A percentile compares a stretch with the other conserved stretches of the same genome.
These are phyloP conservation scores for Lentinula boryana DNA, from an alignment of 768 basidiomycete genomes.

Conservation along the genomic window DNA sequence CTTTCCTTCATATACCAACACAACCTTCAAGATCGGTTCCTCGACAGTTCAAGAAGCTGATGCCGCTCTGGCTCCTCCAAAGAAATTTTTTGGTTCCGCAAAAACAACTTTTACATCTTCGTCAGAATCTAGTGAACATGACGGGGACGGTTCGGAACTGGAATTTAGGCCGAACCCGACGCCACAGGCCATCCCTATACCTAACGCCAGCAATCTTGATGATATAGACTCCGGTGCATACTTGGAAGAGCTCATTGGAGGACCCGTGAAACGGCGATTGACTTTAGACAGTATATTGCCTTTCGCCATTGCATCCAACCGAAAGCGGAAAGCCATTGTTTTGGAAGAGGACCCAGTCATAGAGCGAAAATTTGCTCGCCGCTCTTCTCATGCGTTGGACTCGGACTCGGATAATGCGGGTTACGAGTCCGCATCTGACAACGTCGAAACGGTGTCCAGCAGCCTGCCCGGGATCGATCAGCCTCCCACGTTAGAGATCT, in stretches of 20 bases:
- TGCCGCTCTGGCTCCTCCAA: not conserved
- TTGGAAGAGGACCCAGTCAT: constrained; percentile 28
- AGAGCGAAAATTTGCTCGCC: constrained; percentile 20
- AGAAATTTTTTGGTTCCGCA: not conserved
- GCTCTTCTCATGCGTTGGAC: constrained; percentile 21
- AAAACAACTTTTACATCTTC: not conserved
- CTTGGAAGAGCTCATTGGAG: constrained; percentile 34
- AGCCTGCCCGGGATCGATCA: not conserved
- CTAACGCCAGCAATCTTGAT: not conserved
- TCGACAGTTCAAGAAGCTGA: not conserved
- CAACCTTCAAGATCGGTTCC: not conserved
- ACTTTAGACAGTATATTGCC: constrained; percentile 19
- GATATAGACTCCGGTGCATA: not conserved
- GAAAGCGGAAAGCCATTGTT: constrained; percentile 25
- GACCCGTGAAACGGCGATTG: constrained; percentile 25
- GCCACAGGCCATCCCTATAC: not conserved
- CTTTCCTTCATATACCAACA: not conserved
- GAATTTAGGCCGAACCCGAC: not conserved
- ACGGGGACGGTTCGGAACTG: not conserved
- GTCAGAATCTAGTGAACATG: not conserved
- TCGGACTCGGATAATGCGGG: constrained; percentile 24
- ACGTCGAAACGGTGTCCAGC: not conserved
- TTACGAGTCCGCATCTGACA: constrained; percentile 14
- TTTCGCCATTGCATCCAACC: constrained; percentile 16
- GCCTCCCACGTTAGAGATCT: not conserved